Percentiles rank a stretch among this genome's conserved stretches.
Evolutionary conservation across 2,329 filamentous ascomycete species (phyloP).

Genomic region (Claviceps humidiphila): DNA sequence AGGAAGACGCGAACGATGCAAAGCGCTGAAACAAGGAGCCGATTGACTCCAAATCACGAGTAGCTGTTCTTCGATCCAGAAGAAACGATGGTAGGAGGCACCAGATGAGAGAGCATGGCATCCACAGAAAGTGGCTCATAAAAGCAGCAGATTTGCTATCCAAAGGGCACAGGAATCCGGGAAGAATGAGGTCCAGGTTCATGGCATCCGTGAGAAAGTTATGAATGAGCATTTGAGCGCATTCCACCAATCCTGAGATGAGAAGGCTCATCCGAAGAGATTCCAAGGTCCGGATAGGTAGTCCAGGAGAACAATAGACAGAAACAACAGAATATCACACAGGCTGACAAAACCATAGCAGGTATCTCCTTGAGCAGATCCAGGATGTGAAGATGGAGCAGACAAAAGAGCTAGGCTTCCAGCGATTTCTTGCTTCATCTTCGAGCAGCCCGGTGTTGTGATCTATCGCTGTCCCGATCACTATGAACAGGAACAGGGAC

Average conservation of each 20-base stretch:
- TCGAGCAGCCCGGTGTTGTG: constrained; percentile 25
- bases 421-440: constrained; percentile 13
- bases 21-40: constrained; percentile 1
- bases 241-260: constrained; percentile 14
- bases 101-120: constrained; percentile 15
- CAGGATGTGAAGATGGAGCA: neutral
- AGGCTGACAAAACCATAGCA: neutral
- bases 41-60: constrained; percentile 4
- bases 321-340: constrained; percentile 17
- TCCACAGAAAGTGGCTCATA: constrained; percentile 12
- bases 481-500: constrained; percentile 15
- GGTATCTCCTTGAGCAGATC: neutral
- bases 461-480: constrained; percentile 29
- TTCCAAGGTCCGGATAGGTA: constrained; percentile 14
- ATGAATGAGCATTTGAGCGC: constrained; percentile 6
- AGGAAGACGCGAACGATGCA: constrained; percentile 1
- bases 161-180: constrained; percentile 11
- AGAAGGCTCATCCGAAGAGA: constrained; percentile 8
- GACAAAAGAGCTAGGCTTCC: constrained; percentile 2
- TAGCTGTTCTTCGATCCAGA: constrained; percentile 5
- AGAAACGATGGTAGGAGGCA: constrained; percentile 9
- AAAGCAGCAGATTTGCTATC: constrained; percentile 19
- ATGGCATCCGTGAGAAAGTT: constrained; percentile 13
- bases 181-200: constrained; percentile 11
- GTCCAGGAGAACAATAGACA: constrained; percentile 13